Conservation (phyloP, 352 stramenopile genomes). For the Aphanomyces euteiches region DNA sequence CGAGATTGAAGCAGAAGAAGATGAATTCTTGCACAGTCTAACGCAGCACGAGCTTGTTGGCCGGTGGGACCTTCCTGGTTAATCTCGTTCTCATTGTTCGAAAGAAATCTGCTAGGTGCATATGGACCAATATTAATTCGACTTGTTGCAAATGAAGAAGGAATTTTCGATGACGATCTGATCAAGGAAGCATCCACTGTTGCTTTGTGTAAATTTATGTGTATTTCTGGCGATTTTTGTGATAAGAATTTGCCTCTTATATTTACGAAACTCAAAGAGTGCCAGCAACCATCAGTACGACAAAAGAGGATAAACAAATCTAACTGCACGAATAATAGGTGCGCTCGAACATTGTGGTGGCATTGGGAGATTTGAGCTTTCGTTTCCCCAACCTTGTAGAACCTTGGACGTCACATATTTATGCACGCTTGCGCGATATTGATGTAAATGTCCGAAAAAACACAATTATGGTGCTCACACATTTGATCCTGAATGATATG, state of each 20-base stretch:
- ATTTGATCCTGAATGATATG: slow-evolving; percentile 99
- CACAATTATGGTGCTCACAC: slow-evolving; percentile 96
- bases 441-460: slow-evolving; percentile 92
- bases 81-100: not conserved
- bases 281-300: slow-evolving; percentile 42
- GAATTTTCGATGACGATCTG: slow-evolving; percentile 63
- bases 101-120: slow-evolving; percentile 85
- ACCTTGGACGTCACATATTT: slow-evolving; percentile 96
- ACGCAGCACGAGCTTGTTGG: slow-evolving; percentile 91
- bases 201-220: slow-evolving; percentile 97
- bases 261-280: slow-evolving; percentile 90
- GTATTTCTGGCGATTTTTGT: slow-evolving; percentile 94
- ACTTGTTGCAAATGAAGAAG: slow-evolving; percentile 62
- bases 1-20: slow-evolving; percentile 85
- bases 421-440: slow-evolving; percentile 90
- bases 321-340: slow-evolving; percentile 38
- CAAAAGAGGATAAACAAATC: not conserved
- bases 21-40: slow-evolving; percentile 90
- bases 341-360: slow-evolving; percentile 95
- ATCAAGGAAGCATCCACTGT: slow-evolving; percentile 92
- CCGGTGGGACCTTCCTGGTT: slow-evolving; percentile 12
- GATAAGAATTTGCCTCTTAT: slow-evolving; percentile 93
- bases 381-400: slow-evolving; percentile 98
- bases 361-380: slow-evolving; percentile 95
- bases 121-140: slow-evolving; percentile 90